Percentiles rank a stretch among this genome's conserved stretches.
phyloP scores from a whole-genome alignment of 371 early-diverging fungal species.

The Rhizopus stolonifer region DNA sequence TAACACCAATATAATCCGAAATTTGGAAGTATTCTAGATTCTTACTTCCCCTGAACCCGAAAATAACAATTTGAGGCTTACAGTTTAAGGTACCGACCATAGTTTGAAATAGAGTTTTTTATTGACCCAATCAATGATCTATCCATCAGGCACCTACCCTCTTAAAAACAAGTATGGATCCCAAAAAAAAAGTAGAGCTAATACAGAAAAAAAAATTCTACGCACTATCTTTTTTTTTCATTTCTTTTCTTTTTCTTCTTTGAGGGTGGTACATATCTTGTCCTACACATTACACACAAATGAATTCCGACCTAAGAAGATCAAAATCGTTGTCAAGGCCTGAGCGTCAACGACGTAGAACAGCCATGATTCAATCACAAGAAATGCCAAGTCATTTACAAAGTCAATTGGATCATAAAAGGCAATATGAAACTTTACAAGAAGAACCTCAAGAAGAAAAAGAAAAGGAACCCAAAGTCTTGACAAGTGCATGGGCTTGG shows the following conservation, averaged over 20 bases:
- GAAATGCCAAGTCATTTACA: slow-evolving; percentile 1
- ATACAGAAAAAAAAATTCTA: too few species aligned
- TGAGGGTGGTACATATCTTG: background rate
- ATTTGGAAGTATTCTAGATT: too few species aligned
- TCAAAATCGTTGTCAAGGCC: slow-evolving; percentile 45
- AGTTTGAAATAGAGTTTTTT: background rate
- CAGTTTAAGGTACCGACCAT: too few species aligned
- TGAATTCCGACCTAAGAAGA: background rate
- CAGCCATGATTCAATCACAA: slow-evolving; percentile 17
- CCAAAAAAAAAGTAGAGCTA: too few species aligned
- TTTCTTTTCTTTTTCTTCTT: background rate
- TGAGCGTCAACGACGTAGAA: slow-evolving; percentile 46
- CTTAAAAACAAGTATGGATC: background rate
- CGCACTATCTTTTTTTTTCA: background rate
- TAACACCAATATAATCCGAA: too few species aligned
- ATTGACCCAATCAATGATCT: background rate
- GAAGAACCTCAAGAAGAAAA: slow-evolving; percentile 20
- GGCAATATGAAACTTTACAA: slow-evolving; percentile 22
- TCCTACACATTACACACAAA: background rate
- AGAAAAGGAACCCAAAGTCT: slow-evolving; percentile 47
- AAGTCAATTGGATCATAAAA: slow-evolving; percentile 27
- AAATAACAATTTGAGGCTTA: too few species aligned
- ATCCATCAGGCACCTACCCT: background rate
- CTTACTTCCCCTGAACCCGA: too few species aligned
- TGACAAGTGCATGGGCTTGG: slow-evolving; percentile 51